Evolutionary conservation across 225 moss, liverwort and hornwort species (phyloP), one percentile per base, ranked within the genome.

Genomic region (Antitrichia curtipendula): DNA sequence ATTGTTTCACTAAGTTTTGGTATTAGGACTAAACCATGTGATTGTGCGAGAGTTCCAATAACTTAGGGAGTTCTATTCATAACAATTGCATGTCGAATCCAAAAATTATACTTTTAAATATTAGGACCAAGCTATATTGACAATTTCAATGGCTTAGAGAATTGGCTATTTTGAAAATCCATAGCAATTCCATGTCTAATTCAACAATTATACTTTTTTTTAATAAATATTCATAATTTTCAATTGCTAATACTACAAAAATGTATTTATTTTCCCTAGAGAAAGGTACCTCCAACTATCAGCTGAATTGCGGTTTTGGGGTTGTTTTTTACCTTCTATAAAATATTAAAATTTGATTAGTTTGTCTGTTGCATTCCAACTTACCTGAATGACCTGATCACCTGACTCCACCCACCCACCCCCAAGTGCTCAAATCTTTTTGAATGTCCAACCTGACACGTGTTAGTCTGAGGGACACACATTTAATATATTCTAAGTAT

Each of bases 41-140:
- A 47, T 0, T n/a, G n/a, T n/a, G n/a, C n/a, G n/a, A n/a, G n/a
- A 1, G 1, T 47, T 31, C 19, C 0, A 19, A 0, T 6, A 7
- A 4, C 29, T 1, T 19, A 31, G 0, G 2, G 2, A 49, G 2
- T 43, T 43, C 0, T 1, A 8, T 19, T 31, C 4, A 12, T 47
- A 31, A 2, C 11, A 31, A 19, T 31, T 72, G 31, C 7, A n/a
- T 12, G 16, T 62, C 16, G 8, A 31, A 31, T 62, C 31, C 15
- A 31, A 62, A 28, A 59, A 59, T 12, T 11, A 45, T 8, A 45
- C 23, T 25, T 29, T 73, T 73, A 0, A 0, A 0, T 31, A 49
- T 4, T 4, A 32, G 4, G 3, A 74, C 2, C 20, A 49, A 74
- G 20, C 32, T 12, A 19, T 7, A 1, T 49, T n/a, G 4, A 47